These are phyloP conservation scores for Globisporangium parvum DNA, from an alignment of 352 stramenopile species.

Conservation along the genomic window DNA sequence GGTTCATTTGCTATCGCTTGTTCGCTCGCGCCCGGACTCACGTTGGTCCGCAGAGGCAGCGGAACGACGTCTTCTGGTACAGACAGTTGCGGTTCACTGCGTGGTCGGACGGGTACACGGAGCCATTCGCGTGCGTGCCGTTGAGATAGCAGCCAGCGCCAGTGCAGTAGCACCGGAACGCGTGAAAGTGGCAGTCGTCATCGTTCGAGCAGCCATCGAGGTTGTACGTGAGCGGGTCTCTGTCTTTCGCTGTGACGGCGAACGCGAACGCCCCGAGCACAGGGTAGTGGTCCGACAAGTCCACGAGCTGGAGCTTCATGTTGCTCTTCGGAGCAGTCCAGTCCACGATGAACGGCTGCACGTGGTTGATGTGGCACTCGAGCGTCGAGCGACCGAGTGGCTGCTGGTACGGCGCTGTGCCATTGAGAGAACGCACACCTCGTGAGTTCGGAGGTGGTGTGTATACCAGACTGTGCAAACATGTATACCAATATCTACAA, in stretches of 20 bases:
- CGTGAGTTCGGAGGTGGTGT: background rate
- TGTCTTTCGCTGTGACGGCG: slow-evolving; percentile 37
- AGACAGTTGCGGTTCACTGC: slow-evolving; percentile 74
- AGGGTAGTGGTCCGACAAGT: slow-evolving; percentile 78
- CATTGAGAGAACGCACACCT: background rate
- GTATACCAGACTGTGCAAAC: background rate
- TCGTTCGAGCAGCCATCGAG: slow-evolving; percentile 73
- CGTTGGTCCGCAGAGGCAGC: slow-evolving; percentile 61
- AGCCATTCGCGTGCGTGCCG: slow-evolving; percentile 46
- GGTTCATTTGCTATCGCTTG: background rate
- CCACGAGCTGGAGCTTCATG: slow-evolving; percentile 49
- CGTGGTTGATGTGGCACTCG: slow-evolving; percentile 47
- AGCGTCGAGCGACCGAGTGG: slow-evolving; percentile 44
- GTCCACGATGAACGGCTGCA: slow-evolving; percentile 47
- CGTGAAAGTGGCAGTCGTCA: slow-evolving; percentile 58
- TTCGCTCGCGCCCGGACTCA: slow-evolving; percentile 18
- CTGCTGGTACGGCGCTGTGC: slow-evolving; percentile 67
- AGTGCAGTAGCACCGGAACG: slow-evolving; percentile 69
- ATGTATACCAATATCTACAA: background rate
- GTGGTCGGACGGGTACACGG: slow-evolving; percentile 45
- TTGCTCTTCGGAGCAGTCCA: slow-evolving; percentile 56
- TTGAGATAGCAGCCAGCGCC: slow-evolving; percentile 61
- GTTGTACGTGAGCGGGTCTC: slow-evolving; percentile 52
- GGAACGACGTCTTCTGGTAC: slow-evolving; percentile 57
- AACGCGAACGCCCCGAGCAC: slow-evolving; percentile 70